These are phyloP conservation scores for Proliferodiscus dingleyae DNA, from an alignment of 2,329 filamentous ascomycete genomes.

Conservation along the genomic window DNA sequence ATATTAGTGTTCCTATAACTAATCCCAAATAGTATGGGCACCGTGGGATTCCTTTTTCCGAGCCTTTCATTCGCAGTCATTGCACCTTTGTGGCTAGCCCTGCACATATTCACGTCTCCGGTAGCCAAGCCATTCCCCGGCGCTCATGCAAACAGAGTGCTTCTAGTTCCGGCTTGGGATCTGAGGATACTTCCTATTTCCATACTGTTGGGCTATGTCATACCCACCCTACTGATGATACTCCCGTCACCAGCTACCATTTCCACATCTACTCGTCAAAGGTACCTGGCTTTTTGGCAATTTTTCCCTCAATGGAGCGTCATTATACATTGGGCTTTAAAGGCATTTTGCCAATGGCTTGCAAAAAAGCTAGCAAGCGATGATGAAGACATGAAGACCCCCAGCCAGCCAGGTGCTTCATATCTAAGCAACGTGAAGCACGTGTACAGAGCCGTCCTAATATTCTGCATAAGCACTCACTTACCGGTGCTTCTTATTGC, in stretches of 20 bases:
- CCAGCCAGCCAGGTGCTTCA: conserved; percentile 16
- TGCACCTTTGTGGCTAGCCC: conserved; percentile 37
- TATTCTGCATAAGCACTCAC: conserved; percentile 35
- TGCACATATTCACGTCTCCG: conserved; percentile 40
- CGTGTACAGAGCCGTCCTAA: conserved; percentile 34
- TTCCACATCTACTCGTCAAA: conserved; percentile 40
- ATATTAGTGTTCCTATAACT: background rate
- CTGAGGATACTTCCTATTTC: conserved; percentile 35
- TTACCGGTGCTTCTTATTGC: conserved; percentile 38
- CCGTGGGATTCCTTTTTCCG: conserved; percentile 39
- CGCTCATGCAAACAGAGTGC: conserved; percentile 29
- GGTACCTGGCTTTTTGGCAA: conserved; percentile 46
- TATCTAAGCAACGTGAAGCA: conserved; percentile 22
- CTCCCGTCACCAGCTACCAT: conserved; percentile 38
- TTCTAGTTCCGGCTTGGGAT: conserved; percentile 27
- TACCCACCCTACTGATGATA: conserved; percentile 40
- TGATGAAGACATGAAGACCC: conserved; percentile 22
- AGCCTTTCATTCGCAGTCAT: conserved; percentile 40
- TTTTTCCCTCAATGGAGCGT: conserved; percentile 44
- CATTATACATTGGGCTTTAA: conserved; percentile 33
- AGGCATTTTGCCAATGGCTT: conserved; percentile 2
- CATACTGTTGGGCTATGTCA: conserved; percentile 38
- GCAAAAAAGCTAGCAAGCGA: conserved; percentile 14
- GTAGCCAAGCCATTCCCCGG: conserved; percentile 31
- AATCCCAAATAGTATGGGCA: conserved; percentile 26